Conservation (phyloP, 352 stramenopile species). For the Aphanomyces euteiches region DNA sequence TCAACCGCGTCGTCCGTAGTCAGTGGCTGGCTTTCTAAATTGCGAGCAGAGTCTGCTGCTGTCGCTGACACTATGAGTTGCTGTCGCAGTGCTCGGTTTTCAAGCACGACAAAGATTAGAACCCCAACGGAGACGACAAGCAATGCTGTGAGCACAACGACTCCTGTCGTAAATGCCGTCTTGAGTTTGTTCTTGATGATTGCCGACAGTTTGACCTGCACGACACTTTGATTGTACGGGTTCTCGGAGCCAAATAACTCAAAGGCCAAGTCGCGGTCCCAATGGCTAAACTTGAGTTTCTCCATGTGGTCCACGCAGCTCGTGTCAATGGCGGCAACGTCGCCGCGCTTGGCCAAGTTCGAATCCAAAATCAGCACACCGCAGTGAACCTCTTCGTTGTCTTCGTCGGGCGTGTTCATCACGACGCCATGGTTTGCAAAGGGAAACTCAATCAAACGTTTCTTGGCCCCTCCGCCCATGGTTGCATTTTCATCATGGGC, state of each 20-base stretch:
- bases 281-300: background rate
- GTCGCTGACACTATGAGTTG: too few species aligned
- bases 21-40: too few species aligned
- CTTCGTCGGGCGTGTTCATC: constrained; percentile 18
- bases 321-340: background rate
- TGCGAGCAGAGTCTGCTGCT: too few species aligned
- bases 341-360: constrained; percentile 6
- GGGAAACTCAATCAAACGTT: constrained; percentile 33
- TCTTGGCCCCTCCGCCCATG: constrained; percentile 25
- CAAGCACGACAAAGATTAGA: too few species aligned
- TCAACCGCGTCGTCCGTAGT: too few species aligned
- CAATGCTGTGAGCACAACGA: too few species aligned
- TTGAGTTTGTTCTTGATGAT: too few species aligned
- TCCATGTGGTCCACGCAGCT: background rate
- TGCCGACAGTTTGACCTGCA: too few species aligned
- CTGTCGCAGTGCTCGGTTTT: too few species aligned
- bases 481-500: constrained; percentile 32
- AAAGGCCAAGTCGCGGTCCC: background rate
- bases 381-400: constrained; percentile 21
- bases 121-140: too few species aligned
- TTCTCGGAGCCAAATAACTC: background rate
- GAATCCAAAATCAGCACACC: constrained; percentile 25
- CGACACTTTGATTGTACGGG: too few species aligned
- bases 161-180: too few species aligned
- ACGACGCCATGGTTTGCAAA: constrained; percentile 35